These are phyloP conservation scores for Coffea eugenioides DNA, from an alignment of 257 asterid species.

Conservation along the genomic window DNA sequence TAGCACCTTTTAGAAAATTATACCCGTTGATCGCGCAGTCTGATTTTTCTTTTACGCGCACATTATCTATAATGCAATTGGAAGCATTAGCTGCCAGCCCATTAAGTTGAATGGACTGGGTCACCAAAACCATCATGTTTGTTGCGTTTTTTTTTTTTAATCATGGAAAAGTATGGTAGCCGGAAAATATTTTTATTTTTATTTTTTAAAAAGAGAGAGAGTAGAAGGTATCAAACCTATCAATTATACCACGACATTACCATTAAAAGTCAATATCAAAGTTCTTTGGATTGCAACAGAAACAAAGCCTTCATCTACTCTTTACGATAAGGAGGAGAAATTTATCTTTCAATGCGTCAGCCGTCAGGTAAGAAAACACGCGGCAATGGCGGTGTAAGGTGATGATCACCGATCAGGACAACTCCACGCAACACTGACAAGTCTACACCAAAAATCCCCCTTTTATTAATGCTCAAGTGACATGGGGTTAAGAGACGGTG, in stretches of 20 bases:
- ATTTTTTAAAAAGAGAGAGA: too few species aligned
- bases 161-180: too few species aligned
- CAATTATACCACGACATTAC: not conserved
- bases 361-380: not conserved
- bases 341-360: not conserved
- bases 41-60: too few species aligned
- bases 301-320: not conserved
- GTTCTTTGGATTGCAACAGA: not conserved
- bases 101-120: too few species aligned
- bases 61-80: too few species aligned
- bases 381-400: not conserved
- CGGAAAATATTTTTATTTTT: too few species aligned
- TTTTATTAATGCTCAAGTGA: not conserved
- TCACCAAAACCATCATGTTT: too few species aligned
- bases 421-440: not conserved
- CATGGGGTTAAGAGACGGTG: not conserved
- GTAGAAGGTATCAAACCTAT: too few species aligned
- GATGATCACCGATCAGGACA: not conserved
- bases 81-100: too few species aligned
- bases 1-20: too few species aligned
- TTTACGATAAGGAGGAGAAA: not conserved
- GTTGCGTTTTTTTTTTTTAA: too few species aligned
- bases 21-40: too few species aligned
- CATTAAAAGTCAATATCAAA: not conserved
- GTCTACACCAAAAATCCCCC: not conserved